phyloP scores from a whole-genome alignment of 2,329 filamentous ascomycete species.

The Venturia nashicola region DNA sequence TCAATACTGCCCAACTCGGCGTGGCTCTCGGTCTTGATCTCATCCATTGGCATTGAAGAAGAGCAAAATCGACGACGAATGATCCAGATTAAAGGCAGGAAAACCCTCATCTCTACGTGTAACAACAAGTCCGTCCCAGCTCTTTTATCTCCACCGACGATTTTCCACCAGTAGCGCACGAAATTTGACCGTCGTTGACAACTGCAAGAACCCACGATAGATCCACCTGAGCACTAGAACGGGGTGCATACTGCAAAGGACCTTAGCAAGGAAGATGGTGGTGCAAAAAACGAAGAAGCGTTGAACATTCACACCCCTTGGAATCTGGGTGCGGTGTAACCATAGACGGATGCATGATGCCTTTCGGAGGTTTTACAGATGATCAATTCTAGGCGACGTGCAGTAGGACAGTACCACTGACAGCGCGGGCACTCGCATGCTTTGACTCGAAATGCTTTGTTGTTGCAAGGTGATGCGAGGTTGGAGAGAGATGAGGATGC shows the following conservation, averaged over 20 bases:
- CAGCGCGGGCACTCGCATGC: not conserved
- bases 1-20: not conserved
- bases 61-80: not conserved
- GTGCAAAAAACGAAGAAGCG: not conserved
- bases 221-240: not conserved
- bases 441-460: not conserved
- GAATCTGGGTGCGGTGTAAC: not conserved
- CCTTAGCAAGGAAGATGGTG: not conserved
- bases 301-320: not conserved
- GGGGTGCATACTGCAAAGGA: not conserved
- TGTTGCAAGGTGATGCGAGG: not conserved
- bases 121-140: conserved; percentile 1
- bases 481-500: not conserved
- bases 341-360: not conserved
- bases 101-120: not conserved
- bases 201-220: conserved; percentile 3
- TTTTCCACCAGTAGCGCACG: not conserved
- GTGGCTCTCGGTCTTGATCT: not conserved
- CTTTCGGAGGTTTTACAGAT: not conserved
- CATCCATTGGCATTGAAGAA: conserved; percentile 2
- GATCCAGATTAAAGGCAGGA: not conserved
- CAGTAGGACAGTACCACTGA: not conserved
- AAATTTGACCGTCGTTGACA: conserved; percentile 4
- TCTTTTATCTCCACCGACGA: not conserved
- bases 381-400: not conserved